Conservation (phyloP, 2,329 filamentous ascomycete species). For the Nemania sp. region DNA sequence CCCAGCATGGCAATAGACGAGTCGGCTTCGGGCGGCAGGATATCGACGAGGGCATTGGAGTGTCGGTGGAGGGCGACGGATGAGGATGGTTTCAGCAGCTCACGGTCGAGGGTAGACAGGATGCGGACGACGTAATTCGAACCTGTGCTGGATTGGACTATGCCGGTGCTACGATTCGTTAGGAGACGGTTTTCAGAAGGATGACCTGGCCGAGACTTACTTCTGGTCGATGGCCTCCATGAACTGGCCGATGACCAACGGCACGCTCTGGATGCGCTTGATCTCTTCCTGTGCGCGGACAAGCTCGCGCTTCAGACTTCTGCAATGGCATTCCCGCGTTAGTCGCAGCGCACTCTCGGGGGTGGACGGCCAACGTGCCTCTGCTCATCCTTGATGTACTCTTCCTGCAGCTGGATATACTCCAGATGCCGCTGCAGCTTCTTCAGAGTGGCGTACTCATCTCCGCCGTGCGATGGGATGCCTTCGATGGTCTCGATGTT, state of each 20-base stretch:
- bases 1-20: conserved; percentile 99
- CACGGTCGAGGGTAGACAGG: conserved; percentile 95
- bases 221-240: conserved; percentile 99
- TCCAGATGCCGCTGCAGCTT: conserved; percentile 95
- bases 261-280: conserved; percentile 98
- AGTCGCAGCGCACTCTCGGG: conserved; percentile 13
- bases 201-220: conserved; percentile 54
- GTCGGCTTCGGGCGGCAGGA: conserved; percentile 97
- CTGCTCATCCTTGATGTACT: conserved; percentile 99
- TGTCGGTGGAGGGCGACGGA: conserved; percentile 97
- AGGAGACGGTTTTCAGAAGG: conserved; percentile 1
- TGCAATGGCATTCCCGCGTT: conserved; percentile 45
- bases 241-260: conserved; percentile 96
- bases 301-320: conserved; percentile 94
- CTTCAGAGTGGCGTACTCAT: conserved; percentile 95
- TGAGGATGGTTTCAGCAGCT: conserved; percentile 96
- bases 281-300: conserved; percentile 98
- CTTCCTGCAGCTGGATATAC: conserved; percentile 98
- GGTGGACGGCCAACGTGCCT: conserved; percentile 55
- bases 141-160: conserved; percentile 96
- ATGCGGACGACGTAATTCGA: conserved; percentile 99
- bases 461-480: conserved; percentile 75
- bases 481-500: conserved; percentile 91
- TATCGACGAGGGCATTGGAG: conserved; percentile 97
- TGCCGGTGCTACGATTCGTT: conserved; percentile 73